These are phyloP conservation scores for Fusarium setosum DNA, from an alignment of 2,329 filamentous ascomycete species.

Conservation along the genomic window DNA sequence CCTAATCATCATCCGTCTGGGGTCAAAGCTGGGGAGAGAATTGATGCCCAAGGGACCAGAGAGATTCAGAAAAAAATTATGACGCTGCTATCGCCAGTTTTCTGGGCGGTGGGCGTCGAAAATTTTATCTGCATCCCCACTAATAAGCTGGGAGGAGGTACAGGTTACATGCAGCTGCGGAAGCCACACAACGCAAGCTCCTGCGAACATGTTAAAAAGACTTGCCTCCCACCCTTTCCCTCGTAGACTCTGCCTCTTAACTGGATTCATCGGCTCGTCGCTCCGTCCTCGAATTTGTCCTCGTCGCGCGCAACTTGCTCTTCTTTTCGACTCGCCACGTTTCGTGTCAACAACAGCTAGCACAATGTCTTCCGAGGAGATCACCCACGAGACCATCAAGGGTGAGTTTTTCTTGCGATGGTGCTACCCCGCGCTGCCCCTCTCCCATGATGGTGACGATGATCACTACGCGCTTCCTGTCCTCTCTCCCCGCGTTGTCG, in stretches of 20 bases:
- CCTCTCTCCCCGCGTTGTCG: neutral
- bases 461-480: conserved; percentile 5
- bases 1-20: conserved; percentile 19
- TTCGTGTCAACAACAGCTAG: conserved; percentile 19
- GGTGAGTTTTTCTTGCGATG: conserved; percentile 58
- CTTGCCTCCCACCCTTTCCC: conserved; percentile 34
- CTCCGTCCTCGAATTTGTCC: conserved; percentile 14
- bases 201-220: conserved; percentile 33
- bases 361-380: conserved; percentile 71
- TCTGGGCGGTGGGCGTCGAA: conserved; percentile 38
- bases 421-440: conserved; percentile 39
- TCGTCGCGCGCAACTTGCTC: conserved; percentile 13
- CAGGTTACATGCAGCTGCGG: conserved; percentile 19
- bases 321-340: conserved; percentile 14
- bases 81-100: conserved; percentile 36
- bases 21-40: conserved; percentile 3
- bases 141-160: conserved; percentile 12
- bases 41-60: conserved; percentile 36
- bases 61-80: neutral
- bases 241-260: conserved; percentile 15
- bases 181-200: conserved; percentile 1
- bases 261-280: conserved; percentile 28
- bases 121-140: conserved; percentile 42
- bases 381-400: conserved; percentile 82
- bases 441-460: conserved; percentile 40